Conservation (phyloP, 2,329 filamentous ascomycete species). For the Ascocoryne sarcoides region DNA sequence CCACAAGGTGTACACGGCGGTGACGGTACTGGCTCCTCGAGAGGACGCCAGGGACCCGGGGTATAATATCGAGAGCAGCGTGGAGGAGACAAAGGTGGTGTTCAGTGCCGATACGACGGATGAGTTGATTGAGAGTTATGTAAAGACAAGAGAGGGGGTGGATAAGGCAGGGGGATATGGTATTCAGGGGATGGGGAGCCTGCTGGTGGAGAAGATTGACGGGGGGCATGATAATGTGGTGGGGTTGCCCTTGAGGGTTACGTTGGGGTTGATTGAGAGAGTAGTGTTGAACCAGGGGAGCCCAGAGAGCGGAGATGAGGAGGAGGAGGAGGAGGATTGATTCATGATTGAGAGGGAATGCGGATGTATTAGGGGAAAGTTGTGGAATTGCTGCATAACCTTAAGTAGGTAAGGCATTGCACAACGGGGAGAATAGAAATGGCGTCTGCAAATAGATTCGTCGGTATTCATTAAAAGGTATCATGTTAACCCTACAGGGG, state of each 20-base stretch:
- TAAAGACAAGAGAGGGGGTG: conserved; percentile 78
- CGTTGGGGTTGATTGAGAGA: conserved; percentile 76
- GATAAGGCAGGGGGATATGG: conserved; percentile 97
- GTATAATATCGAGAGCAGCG: conserved; percentile 70
- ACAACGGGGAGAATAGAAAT: too few relatives aligned
- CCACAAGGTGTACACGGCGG: conserved; percentile 80
- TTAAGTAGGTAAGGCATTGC: too few relatives aligned
- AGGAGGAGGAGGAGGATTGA: too few relatives aligned
- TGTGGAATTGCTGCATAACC: too few relatives aligned
- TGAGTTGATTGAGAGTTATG: conserved; percentile 76
- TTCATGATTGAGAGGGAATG: too few relatives aligned
- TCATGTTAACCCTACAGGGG: too few relatives aligned
- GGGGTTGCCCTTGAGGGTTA: conserved; percentile 72
- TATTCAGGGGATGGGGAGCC: conserved; percentile 78
- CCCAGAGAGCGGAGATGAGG: conserved; percentile 38
- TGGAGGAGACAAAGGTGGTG: conserved; percentile 86
- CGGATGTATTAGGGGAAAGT: too few relatives aligned
- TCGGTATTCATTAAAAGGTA: too few relatives aligned
- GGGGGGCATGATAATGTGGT: conserved; percentile 92
- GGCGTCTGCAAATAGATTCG: too few relatives aligned
- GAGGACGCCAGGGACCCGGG: conserved; percentile 75
- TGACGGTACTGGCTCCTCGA: conserved; percentile 75
- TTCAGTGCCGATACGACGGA: conserved; percentile 72
- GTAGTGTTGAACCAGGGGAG: conserved; percentile 69
- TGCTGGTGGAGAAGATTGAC: conserved; percentile 82